phyloP scores from a whole-genome alignment of 1,139 yeast species.

The Scheffersomyces segobiensis region DNA sequence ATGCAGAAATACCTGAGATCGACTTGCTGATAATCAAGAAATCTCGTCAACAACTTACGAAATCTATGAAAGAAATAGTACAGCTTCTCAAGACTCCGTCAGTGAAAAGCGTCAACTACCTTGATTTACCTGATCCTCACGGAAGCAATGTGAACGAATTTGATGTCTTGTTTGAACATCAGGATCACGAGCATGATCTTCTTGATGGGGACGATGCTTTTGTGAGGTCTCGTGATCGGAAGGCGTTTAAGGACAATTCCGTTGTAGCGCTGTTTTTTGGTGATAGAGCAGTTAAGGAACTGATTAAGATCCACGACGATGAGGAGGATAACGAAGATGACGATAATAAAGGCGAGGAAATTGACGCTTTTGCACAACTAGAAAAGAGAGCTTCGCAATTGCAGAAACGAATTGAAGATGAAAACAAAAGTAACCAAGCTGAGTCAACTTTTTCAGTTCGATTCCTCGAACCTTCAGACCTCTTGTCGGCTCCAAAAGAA shows the following conservation, averaged over 20 bases:
- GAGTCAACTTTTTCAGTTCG: not conserved
- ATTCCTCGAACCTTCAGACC: not conserved
- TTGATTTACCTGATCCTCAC: slow-evolving; percentile 19
- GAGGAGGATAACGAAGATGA: not conserved
- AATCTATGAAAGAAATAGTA: slow-evolving; percentile 45
- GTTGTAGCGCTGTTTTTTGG: not conserved
- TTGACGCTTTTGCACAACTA: not conserved
- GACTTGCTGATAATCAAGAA: slow-evolving; percentile 40
- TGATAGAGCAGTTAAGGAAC: not conserved
- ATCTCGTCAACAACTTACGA: slow-evolving; percentile 39
- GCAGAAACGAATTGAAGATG: not conserved
- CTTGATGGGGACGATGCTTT: not conserved
- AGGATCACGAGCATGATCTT: not conserved
- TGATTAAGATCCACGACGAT: not conserved
- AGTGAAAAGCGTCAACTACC: slow-evolving; percentile 18
- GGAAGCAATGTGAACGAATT: slow-evolving; percentile 11
- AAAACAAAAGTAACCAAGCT: not conserved
- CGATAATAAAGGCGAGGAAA: not conserved
- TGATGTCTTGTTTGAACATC: slow-evolving; percentile 14
- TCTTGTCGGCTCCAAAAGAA: not conserved
- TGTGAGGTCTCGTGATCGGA: not conserved
- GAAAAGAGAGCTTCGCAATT: not conserved
- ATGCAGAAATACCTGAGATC: slow-evolving; percentile 36
- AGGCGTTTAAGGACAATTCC: not conserved
- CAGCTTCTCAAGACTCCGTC: slow-evolving; percentile 41